These are phyloP conservation scores for Saitozyma sp. DNA, from an alignment of 768 basidiomycete genomes.

Conservation along the genomic window DNA sequence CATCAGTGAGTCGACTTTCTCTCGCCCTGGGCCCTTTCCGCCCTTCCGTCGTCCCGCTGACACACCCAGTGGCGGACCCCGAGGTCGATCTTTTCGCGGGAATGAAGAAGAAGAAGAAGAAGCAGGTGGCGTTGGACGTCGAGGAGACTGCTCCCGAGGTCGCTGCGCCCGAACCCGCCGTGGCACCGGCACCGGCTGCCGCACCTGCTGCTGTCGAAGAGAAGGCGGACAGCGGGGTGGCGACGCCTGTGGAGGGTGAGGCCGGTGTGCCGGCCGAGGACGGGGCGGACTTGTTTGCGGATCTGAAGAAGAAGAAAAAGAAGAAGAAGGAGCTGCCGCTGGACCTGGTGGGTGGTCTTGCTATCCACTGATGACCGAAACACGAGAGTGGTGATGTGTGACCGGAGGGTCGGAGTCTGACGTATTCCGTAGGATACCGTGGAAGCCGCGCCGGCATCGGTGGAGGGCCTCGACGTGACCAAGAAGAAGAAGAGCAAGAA, in stretches of 20 bases:
- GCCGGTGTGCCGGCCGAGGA: slow-evolving; percentile 23
- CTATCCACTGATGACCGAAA: not conserved
- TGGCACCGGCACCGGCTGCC: slow-evolving; percentile 4
- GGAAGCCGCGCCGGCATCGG: slow-evolving; percentile 25
- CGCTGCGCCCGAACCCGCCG: slow-evolving; percentile 15
- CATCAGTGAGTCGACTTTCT: not conserved
- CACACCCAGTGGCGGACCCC: slow-evolving; percentile 46
- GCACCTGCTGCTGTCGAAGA: slow-evolving; percentile 9
- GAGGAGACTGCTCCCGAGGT: slow-evolving; percentile 32
- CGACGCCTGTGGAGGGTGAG: slow-evolving; percentile 19
- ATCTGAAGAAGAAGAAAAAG: slow-evolving; percentile 93
- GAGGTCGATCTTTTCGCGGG: slow-evolving; percentile 55
- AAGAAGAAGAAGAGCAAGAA: slow-evolving; percentile 68
- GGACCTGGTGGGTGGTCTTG: slow-evolving; percentile 41
- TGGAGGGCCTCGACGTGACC: slow-evolving; percentile 46
- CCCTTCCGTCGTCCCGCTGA: not conserved
- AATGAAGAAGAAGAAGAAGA: slow-evolving; percentile 58
- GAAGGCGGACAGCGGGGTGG: slow-evolving; percentile 8
- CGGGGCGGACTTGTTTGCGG: slow-evolving; percentile 83
- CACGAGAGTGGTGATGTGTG: not conserved
- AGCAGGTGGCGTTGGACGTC: slow-evolving; percentile 50
- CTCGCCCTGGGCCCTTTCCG: not conserved
- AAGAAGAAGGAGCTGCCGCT: slow-evolving; percentile 60
- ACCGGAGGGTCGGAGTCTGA: not conserved
- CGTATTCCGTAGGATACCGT: slow-evolving; percentile 13